Conservation (phyloP, 108 stramenopile species). For the Cylindrotheca closterium region DNA sequence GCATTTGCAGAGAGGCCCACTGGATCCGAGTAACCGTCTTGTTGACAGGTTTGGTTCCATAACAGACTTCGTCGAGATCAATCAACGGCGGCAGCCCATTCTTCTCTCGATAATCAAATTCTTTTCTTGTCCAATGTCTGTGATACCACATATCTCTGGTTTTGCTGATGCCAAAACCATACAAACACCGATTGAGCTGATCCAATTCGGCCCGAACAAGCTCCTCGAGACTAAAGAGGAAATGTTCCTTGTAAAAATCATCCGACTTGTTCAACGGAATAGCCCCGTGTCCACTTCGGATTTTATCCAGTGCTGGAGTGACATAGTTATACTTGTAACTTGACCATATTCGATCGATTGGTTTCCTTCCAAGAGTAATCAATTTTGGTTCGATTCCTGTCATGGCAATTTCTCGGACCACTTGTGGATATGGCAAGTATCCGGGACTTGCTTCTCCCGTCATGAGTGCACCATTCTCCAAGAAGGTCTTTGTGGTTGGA, state of each 20-base stretch:
- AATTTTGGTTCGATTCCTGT: constrained; percentile 26
- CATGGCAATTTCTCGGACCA: not conserved
- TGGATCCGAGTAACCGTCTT: constrained; percentile 52
- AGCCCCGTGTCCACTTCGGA: constrained; percentile 40
- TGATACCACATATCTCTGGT: constrained; percentile 19
- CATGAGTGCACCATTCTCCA: constrained; percentile 74
- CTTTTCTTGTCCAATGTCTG: constrained; percentile 25
- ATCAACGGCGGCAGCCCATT: constrained; percentile 49
- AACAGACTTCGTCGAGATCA: constrained; percentile 71
- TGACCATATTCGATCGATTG: constrained; percentile 69
- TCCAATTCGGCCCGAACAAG: constrained; percentile 70
- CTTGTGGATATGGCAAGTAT: constrained; percentile 70
- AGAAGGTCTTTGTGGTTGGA: constrained; percentile 61
- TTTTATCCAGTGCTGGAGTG: constrained; percentile 46
- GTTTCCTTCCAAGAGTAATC: constrained; percentile 71
- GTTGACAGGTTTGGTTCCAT: constrained; percentile 43
- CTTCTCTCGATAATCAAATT: constrained; percentile 35
- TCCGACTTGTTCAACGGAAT: constrained; percentile 31
- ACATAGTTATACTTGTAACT: constrained; percentile 84
- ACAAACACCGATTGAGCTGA: constrained; percentile 53
- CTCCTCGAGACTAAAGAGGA: constrained; percentile 77
- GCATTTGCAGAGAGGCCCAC: constrained; percentile 56
- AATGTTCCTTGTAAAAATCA: constrained; percentile 48
- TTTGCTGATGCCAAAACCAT: constrained; percentile 17
- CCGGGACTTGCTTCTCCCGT: constrained; percentile 88